These are phyloP conservation scores for Apiospora malaysiana DNA, from an alignment of 2,329 filamentous ascomycete species.

Conservation along the genomic window DNA sequence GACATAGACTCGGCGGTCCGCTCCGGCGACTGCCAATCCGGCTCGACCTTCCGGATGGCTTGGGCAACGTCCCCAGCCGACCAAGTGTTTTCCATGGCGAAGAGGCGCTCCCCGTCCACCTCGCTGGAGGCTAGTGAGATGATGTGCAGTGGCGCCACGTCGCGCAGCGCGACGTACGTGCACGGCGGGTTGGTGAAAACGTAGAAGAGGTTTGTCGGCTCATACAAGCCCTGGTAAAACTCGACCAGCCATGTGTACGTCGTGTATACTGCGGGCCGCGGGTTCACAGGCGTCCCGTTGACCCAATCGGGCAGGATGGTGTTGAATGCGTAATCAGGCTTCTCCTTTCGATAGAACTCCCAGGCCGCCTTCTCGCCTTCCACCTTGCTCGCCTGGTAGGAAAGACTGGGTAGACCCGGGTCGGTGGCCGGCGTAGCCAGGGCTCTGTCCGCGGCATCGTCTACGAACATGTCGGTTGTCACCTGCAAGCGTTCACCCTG, in stretches of 20 bases:
- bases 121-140: not conserved
- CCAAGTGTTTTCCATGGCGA: not conserved
- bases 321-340: not conserved
- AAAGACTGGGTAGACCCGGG: not conserved
- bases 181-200: not conserved
- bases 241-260: not conserved
- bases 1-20: not conserved
- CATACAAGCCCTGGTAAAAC: not conserved
- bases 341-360: not conserved
- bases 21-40: not conserved
- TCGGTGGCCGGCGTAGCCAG: not conserved
- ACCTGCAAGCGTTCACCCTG: not conserved
- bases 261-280: not conserved
- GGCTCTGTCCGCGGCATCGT: not conserved
- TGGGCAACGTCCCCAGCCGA: not conserved
- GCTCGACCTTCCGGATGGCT: not conserved
- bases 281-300: not conserved
- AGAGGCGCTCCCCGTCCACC: not conserved
- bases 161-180: not conserved
- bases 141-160: not conserved
- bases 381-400: conserved; percentile 3
- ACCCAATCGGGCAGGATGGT: conserved; percentile 6
- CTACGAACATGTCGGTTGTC: not conserved
- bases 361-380: conserved; percentile 10
- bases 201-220: not conserved